phyloP scores from a whole-genome alignment of 139 green algal species.

The Chlorella sp. region DNA sequence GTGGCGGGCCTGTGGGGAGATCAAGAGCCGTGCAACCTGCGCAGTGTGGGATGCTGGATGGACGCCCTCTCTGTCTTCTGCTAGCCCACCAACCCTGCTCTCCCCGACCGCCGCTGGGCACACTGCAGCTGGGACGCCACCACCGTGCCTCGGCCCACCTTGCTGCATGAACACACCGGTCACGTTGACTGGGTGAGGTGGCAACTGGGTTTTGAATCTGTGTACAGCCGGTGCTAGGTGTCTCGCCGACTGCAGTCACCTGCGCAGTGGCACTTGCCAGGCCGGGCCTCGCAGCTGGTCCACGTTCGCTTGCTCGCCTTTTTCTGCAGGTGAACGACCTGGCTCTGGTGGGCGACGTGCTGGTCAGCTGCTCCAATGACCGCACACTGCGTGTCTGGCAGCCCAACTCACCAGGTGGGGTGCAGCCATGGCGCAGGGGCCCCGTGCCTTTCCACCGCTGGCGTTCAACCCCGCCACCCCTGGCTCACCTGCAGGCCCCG shows the following conservation, averaged over 20 bases:
- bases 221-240: no score
- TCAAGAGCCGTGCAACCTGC: no score
- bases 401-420: conserved; percentile 21
- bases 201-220: no score
- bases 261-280: no score
- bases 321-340: conserved; percentile 45
- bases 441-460: no score
- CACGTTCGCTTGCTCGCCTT: neutral
- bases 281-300: no score
- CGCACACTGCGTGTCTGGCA: conserved; percentile 50
- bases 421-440: no score
- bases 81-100: neutral
- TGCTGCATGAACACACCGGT: conserved; percentile 35
- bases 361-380: conserved; percentile 53
- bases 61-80: no score
- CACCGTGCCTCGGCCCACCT: neutral
- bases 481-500: neutral
- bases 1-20: no score
- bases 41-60: no score
- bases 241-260: no score
- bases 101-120: no score
- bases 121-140: conserved; percentile 12
- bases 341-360: conserved; percentile 37
- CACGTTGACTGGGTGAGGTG: conserved; percentile 53
- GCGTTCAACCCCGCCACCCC: neutral